Evolutionary conservation across 1,284 basidiomycete species (phyloP), one percentile per base, ranked within the genome.

Genomic region (Leucoagaricus sp.): DNA sequence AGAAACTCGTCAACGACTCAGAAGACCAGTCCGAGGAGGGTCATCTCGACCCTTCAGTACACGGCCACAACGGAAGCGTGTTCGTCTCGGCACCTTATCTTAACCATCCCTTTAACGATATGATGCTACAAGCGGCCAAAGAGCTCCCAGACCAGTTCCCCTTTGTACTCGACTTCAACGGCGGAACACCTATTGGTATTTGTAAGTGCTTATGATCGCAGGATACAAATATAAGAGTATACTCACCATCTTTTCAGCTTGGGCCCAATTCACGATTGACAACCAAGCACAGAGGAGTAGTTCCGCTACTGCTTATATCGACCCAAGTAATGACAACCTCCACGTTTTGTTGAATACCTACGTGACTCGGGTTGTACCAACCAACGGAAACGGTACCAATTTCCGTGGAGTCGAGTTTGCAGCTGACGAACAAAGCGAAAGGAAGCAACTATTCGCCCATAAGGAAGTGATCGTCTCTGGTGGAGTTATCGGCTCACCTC

Each of bases 301-400:
- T 5, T 61, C 72, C 0, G 74, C 76, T 1, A 69, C 70, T 5
- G 70, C 74, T 2, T 81, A 79, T 49, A 67, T 80, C 7, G 64
- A 65, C 2, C 56, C 62, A 0, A 63, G 64, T 9, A 69, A 72
- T 21, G 51, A 50, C 1, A 81, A 81, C 58, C 67, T 79, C 1
- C 70, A 71, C 38, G 68, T 80, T 38, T 69, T 75, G 6, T 61
- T 76, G 23, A 60, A 69, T 15, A 71, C 71, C 2, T 63, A 65
- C 23, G 67, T 65, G 12, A 62, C 63, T 10, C 62, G 66, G 5
- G 56, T 68, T 2, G 28, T 66, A 10, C 60, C 58, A 2, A 36
- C 54, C 3, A 31, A 19, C 47, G 58, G 42, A 17, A 41, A 46
- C 23, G 17, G 17, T 10, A 55, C 25, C 9, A 28, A 34, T 33